Evolutionary conservation across 1,284 basidiomycete genomes (phyloP).

Genomic region (Sparassis latifolia): DNA sequence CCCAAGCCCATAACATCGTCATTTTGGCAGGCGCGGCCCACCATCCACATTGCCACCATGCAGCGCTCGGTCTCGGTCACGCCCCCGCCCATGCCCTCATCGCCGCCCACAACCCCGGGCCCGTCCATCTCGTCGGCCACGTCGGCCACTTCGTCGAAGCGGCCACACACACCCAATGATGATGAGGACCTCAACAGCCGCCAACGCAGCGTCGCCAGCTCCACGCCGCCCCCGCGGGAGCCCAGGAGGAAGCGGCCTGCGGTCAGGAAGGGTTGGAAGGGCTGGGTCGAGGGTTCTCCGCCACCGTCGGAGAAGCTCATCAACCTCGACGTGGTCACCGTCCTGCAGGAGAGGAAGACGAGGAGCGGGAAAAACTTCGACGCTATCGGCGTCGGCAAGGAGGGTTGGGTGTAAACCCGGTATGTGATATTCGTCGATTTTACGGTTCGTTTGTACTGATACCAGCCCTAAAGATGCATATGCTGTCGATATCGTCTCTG

Average conservation of each 20-base stretch:
- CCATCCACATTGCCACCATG: conserved; percentile 58
- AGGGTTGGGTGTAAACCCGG: conserved; percentile 35
- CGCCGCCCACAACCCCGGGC: conserved; percentile 63
- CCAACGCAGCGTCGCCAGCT: conserved; percentile 20
- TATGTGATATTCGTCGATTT: conserved; percentile 11
- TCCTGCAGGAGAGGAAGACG: conserved; percentile 58
- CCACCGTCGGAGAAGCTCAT: conserved; percentile 74
- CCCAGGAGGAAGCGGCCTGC: conserved; percentile 62
- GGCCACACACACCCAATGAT: conserved; percentile 61
- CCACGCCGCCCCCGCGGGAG: conserved; percentile 19
- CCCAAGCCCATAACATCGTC: conserved; percentile 31
- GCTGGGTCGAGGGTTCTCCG: conserved; percentile 78
- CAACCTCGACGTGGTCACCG: conserved; percentile 62
- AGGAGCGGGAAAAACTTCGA: conserved; percentile 78
- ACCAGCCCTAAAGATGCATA: neutral
- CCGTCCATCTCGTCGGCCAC: conserved; percentile 66
- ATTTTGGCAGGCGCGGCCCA: conserved; percentile 60
- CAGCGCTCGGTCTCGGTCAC: conserved; percentile 68
- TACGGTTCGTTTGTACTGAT: conserved; percentile 18
- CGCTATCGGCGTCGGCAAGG: conserved; percentile 53
- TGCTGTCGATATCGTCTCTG: neutral
- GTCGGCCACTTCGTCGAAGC: conserved; percentile 72
- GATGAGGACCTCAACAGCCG: conserved; percentile 29
- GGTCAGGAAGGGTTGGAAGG: conserved; percentile 77
- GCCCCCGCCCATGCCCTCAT: conserved; percentile 60